Conservation (phyloP, 331 rosid genomes). For the Ulmus americana region DNA sequence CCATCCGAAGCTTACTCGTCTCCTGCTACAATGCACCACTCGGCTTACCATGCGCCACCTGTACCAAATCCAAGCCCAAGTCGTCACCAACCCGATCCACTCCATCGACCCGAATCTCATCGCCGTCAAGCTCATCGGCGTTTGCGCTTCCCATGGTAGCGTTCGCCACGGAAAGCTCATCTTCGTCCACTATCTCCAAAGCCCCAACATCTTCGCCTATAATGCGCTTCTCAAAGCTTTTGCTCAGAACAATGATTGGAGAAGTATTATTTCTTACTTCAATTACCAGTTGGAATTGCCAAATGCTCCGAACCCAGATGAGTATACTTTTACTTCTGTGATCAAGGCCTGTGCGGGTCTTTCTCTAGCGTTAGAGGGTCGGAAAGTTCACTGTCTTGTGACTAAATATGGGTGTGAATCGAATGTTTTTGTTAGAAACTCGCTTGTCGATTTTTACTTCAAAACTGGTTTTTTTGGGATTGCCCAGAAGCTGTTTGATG, state of each 20-base stretch:
- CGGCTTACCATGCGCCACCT: constrained; percentile 9
- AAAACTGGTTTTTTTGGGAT: neutral
- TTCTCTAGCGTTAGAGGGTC: neutral
- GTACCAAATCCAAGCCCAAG: constrained; percentile 14
- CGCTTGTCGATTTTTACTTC: constrained; percentile 9
- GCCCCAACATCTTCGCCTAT: constrained; percentile 18
- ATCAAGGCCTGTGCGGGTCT: constrained; percentile 15
- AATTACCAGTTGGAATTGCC: neutral
- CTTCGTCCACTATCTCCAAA: neutral
- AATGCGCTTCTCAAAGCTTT: constrained; percentile 12
- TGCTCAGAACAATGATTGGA: constrained; percentile 7
- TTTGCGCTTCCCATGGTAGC: constrained; percentile 8
- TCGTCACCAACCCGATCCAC: constrained; percentile 3
- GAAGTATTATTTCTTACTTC: neutral
- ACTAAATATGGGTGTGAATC: constrained; percentile 4
- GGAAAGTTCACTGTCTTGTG: constrained; percentile 7
- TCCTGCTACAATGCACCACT: constrained; percentile 3
- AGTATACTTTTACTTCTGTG: constrained; percentile 6
- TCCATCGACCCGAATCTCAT: constrained; percentile 13
- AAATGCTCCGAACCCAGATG: neutral
- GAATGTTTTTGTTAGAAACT: constrained; percentile 8
- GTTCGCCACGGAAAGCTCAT: constrained; percentile 1
- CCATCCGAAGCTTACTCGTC: constrained; percentile 10
- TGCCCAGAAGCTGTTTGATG: constrained; percentile 4
- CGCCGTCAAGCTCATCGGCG: constrained; percentile 16